Percentiles rank a stretch among this genome's conserved stretches.
phyloP scores from a whole-genome alignment of 306 rosid genomes.

The Ochetophila trinervis region DNA sequence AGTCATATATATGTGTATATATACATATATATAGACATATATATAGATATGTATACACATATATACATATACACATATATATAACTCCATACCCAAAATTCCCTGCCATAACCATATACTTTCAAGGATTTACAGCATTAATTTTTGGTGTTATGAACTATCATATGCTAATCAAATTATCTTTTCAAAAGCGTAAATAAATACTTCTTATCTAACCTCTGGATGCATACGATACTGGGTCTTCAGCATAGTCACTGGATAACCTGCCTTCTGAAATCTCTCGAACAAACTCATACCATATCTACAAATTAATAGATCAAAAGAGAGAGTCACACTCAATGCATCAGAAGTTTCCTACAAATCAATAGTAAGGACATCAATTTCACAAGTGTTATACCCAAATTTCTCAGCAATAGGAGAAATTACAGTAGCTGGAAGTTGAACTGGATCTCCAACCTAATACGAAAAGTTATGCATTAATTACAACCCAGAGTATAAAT shows the following conservation, averaged over 20 bases:
- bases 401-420: constrained; percentile 64
- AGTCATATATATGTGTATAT: no score
- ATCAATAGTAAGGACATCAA: constrained; percentile 8
- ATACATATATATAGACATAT: no score
- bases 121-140: background rate
- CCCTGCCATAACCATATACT: background rate
- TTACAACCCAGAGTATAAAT: background rate
- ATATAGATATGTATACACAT: no score
- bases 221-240: constrained; percentile 99
- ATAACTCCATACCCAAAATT: background rate
- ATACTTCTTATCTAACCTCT: constrained; percentile 57
- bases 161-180: background rate
- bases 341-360: constrained; percentile 7
- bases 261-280: constrained; percentile 79
- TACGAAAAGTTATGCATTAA: background rate
- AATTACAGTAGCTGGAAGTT: constrained; percentile 95
- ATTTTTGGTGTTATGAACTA: no score
- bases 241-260: constrained; percentile 95
- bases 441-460: constrained; percentile 95
- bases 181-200: background rate
- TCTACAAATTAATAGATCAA: constrained; percentile 45
- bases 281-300: constrained; percentile 85
- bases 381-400: constrained; percentile 43
- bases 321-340: constrained; percentile 9
- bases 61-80: no score